Percentiles rank a stretch among this genome's conserved stretches.
phyloP scores from a whole-genome alignment of 2,329 filamentous ascomycete species.

The Trichoderma hamatum region DNA sequence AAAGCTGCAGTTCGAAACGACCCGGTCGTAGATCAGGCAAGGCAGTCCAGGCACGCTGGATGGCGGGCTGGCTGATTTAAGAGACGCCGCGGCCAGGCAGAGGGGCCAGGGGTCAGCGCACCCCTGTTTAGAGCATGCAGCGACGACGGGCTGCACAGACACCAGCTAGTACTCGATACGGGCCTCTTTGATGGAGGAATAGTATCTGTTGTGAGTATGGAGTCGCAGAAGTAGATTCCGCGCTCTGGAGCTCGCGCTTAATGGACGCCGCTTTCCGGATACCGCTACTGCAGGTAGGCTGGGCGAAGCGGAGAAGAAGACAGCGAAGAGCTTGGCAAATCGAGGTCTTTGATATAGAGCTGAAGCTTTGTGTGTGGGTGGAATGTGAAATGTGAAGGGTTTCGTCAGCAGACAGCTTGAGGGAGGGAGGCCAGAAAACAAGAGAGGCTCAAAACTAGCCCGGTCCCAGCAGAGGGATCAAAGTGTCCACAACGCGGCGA shows the following conservation, averaged over 20 bases:
- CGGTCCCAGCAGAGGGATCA: neutral
- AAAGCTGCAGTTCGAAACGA: conserved; percentile 30
- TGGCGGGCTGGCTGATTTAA: conserved; percentile 37
- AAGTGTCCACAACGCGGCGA: neutral
- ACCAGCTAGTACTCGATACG: neutral
- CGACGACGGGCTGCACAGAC: conserved; percentile 12
- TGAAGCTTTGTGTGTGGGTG: neutral
- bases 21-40: conserved; percentile 27
- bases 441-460: neutral
- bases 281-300: neutral
- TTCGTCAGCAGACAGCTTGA: conserved; percentile 8
- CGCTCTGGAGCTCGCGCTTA: conserved; percentile 19
- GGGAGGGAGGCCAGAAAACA: neutral
- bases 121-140: conserved; percentile 22
- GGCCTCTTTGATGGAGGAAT: neutral
- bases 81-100: conserved; percentile 31
- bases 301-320: conserved; percentile 14
- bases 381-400: neutral
- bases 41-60: conserved; percentile 21
- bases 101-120: conserved; percentile 21
- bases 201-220: neutral
- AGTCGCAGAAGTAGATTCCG: neutral
- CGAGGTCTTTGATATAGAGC: neutral
- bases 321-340: conserved; percentile 2
- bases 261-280: neutral